A percentile compares a stretch with the other conserved stretches of the same genome.
Evolutionary conservation across 371 early-diverging fungal species (phyloP).

Genomic region (Mucor circinelloides): DNA sequence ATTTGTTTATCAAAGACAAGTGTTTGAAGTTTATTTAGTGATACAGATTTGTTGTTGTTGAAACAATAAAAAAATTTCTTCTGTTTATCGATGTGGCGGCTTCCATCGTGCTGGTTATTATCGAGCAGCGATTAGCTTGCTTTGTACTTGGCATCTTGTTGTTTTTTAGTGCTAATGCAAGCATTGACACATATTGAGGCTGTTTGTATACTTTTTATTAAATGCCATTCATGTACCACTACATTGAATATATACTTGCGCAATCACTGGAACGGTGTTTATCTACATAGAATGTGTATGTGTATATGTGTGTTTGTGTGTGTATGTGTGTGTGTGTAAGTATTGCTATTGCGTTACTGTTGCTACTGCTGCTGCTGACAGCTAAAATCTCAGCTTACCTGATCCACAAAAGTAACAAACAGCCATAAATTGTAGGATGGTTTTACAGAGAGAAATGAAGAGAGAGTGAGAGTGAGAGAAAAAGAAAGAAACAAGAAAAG

Average conservation of each 20-base stretch:
- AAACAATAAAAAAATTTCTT: background rate
- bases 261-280: slow-evolving; percentile 26
- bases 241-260: background rate
- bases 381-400: slow-evolving; percentile 8
- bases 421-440: background rate
- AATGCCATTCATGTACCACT: background rate
- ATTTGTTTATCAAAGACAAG: no score
- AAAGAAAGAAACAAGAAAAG: background rate
- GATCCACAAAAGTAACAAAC: slow-evolving; percentile 23
- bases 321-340: background rate
- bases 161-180: background rate
- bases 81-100: background rate
- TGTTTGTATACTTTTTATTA: background rate
- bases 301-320: no score
- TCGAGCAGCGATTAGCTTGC: background rate
- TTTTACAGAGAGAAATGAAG: background rate
- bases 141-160: background rate
- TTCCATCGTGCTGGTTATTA: background rate
- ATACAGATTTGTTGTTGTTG: background rate
- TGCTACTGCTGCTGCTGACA: background rate
- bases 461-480: background rate
- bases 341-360: background rate
- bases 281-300: slow-evolving; percentile 4
- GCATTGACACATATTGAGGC: slow-evolving; percentile 5
- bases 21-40: background rate